A percentile compares a stretch with the other conserved stretches of the same genome.
Evolutionary conservation across 495 filamentous ascomycete genomes (phyloP).

Genomic region (Penicillium paradoxum): DNA sequence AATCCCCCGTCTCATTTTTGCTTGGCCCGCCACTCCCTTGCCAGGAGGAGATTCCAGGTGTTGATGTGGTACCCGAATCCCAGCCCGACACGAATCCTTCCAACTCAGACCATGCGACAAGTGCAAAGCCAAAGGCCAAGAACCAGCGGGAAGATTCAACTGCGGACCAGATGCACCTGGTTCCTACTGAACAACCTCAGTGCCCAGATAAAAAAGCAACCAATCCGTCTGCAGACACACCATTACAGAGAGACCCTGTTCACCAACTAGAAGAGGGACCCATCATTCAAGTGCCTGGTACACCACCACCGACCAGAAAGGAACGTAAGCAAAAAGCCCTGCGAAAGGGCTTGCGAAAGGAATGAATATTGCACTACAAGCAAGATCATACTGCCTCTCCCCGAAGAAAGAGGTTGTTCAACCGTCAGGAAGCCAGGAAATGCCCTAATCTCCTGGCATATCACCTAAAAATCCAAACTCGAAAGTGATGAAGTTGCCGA

Average conservation of each 20-base stretch:
- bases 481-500: neutral
- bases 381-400: neutral
- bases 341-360: neutral
- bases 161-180: neutral
- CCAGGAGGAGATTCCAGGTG: neutral
- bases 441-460: neutral
- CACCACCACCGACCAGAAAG: neutral
- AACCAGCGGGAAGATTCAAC: neutral
- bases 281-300: neutral
- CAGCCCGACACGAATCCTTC: neutral
- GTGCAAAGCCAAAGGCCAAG: neutral
- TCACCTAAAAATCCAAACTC: neutral
- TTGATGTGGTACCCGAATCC: constrained; percentile 1
- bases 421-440: neutral
- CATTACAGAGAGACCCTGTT: neutral
- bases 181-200: neutral
- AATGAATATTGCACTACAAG: neutral
- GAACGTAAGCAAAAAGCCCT: constrained; percentile 6
- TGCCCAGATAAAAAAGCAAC: neutral
- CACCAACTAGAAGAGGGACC: neutral
- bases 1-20: constrained; percentile 32
- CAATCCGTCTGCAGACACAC: neutral
- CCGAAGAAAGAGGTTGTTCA: neutral
- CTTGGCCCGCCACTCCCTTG: constrained; percentile 16
- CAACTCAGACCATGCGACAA: neutral